phyloP scores from a whole-genome alignment of 345 rosid species.

The Euphorbia lathyris region DNA sequence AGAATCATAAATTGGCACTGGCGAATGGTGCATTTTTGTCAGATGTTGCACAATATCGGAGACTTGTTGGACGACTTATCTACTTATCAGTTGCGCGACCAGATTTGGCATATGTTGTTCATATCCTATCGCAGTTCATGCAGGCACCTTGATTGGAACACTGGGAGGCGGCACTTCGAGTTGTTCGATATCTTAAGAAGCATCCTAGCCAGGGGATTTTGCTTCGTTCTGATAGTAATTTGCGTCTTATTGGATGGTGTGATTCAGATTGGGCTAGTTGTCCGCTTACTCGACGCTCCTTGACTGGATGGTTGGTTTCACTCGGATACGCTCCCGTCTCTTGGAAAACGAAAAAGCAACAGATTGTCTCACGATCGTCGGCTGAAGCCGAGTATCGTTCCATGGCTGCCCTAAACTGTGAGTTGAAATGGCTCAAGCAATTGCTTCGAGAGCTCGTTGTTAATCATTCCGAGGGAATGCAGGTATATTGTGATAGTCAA shows the following conservation, averaged over 20 bases:
- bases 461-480: not conserved
- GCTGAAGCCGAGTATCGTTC: not conserved
- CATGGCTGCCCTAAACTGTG: not conserved
- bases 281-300: not conserved
- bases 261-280: conserved; percentile 9
- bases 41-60: too few species aligned
- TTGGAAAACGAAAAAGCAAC: not conserved
- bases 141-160: not conserved
- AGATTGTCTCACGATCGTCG: not conserved
- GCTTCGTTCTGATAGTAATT: not conserved
- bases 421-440: not conserved
- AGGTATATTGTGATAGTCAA: not conserved
- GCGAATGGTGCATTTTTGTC: too few species aligned
- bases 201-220: too few species aligned
- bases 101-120: not conserved
- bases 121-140: not conserved
- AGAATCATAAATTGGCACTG: too few species aligned
- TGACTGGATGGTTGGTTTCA: not conserved
- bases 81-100: not conserved
- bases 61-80: too few species aligned
- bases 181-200: not conserved
- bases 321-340: not conserved
- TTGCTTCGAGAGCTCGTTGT: not conserved
- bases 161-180: not conserved
- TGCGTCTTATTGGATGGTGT: not conserved